phyloP scores from a whole-genome alignment of 2,329 filamentous ascomycete genomes.

The Fulvia fulva region DNA sequence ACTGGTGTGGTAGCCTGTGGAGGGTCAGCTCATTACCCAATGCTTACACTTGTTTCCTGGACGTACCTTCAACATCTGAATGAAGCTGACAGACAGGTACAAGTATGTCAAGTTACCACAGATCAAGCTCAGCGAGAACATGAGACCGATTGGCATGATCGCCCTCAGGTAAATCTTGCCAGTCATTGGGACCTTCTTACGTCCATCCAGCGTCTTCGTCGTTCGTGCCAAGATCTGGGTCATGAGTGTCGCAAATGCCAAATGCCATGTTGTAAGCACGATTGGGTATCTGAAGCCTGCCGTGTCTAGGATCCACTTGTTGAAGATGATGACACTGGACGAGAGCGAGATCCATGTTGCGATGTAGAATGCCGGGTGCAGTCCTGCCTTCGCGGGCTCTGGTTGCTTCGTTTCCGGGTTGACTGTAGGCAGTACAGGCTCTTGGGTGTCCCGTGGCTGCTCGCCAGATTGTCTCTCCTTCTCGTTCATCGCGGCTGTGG shows the following conservation, averaged over 20 bases:
- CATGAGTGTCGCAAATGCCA: slow-evolving; percentile 87
- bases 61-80: slow-evolving; percentile 93
- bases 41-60: not conserved
- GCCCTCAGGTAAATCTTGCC: slow-evolving; percentile 87
- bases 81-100: slow-evolving; percentile 92
- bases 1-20: slow-evolving; percentile 85
- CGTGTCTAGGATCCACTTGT: slow-evolving; percentile 95
- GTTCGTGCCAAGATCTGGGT: slow-evolving; percentile 90
- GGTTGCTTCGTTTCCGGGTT: slow-evolving; percentile 67
- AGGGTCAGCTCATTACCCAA: slow-evolving; percentile 5
- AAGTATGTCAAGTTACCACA: slow-evolving; percentile 95
- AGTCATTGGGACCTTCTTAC: slow-evolving; percentile 97
- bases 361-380: slow-evolving; percentile 86
- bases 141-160: slow-evolving; percentile 89
- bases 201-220: slow-evolving; percentile 83
- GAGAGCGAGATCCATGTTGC: slow-evolving; percentile 84
- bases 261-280: slow-evolving; percentile 92
- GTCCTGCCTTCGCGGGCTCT: slow-evolving; percentile 57
- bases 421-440: slow-evolving; percentile 70
- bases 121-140: slow-evolving; percentile 94
- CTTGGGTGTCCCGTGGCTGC: slow-evolving; percentile 52
- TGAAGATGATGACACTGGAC: slow-evolving; percentile 95
- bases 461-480: slow-evolving; percentile 84
- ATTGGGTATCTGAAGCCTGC: slow-evolving; percentile 71
- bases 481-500: slow-evolving; percentile 64